Evolutionary conservation across 331 rosid genomes (phyloP).

Genomic region (Malus hybrid): DNA sequence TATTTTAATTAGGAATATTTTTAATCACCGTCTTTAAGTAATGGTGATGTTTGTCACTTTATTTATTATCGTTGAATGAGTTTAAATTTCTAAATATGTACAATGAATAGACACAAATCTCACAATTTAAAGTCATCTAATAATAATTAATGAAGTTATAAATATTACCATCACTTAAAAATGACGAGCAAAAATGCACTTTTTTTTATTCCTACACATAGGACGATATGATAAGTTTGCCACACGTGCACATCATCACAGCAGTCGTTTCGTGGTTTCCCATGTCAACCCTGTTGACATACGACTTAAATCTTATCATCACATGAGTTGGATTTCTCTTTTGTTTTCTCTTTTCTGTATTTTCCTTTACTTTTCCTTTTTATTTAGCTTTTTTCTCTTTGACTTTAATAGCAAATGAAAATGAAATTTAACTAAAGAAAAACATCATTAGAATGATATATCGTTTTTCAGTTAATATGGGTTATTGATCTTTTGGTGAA

Average conservation of each 20-base stretch:
- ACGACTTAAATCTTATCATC: conserved; percentile 1
- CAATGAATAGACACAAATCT: rapidly evolving
- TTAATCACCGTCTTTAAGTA: no score
- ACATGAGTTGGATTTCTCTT: conserved; percentile 18
- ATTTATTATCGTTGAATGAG: no score
- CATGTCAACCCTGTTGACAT: conserved; percentile 75
- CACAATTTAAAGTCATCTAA: no score
- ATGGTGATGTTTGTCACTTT: no score
- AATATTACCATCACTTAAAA: rapidly evolving
- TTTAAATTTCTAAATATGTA: no score
- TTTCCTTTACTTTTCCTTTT: background rate
- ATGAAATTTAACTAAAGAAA: background rate
- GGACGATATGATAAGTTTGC: conserved; percentile 42
- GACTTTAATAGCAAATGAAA: conserved; percentile 8
- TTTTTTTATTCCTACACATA: conserved; percentile 10
- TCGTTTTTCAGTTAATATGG: background rate
- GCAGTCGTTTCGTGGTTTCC: conserved; percentile 30
- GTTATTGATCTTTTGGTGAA: background rate
- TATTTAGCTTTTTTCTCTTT: background rate
- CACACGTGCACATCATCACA: conserved; percentile 91
- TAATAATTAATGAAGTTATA: no score
- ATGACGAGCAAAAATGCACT: rapidly evolving
- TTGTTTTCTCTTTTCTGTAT: background rate
- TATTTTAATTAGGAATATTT: background rate
- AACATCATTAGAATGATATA: background rate